Base-by-base conservation (phyloP, 768 basidiomycete genomes). In the Pleurotus pulmonarius region DNA sequence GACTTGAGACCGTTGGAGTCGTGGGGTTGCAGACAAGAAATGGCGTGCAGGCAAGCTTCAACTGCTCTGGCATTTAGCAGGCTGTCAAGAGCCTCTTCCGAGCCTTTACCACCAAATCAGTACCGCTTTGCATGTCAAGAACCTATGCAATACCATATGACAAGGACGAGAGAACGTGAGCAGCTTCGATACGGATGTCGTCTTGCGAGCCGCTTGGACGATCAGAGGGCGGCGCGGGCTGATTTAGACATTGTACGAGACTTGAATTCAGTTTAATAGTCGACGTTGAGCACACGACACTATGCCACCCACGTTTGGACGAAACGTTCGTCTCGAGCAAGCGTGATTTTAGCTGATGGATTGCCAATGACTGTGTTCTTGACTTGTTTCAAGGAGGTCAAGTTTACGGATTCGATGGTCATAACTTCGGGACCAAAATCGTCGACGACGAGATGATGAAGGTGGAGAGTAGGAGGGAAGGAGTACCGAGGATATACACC, bases 351-450 rank as follows among this genome's bases (percentile, higher is more conserved):
- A 1, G 87, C 87, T 0, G 83, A 80, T 0, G 88, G 89, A 59
- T 91, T 92, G 1, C 90, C 90, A 39, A 92, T 91, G 48, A 91
- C 86, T 1, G 76, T 67, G 67, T 92, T 92, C 70, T 91, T 91
- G 58, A 83, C 78, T 58, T 76, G 73, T 70, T 89, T 91, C 59
- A 24, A 73, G 54, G 54, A 61, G 61, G 53, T 65, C 41, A 24
- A 61, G 43, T 58, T 64, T 6, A 66, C 53, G 3, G 61, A 37
- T 52, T 55, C 51, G 55, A 64, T 59, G 38, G 62, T 81, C 72
- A 52, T 72, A 5, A 18, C 26, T 38, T 38, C 6, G 18, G 45
- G 39, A 24, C 15, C 18, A 9, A 20, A 44, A 20, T 13, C 8
- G 41, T 11, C 41, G 41, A 34, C 11, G 20, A 43, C 20, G 20